A percentile compares a stretch with the other conserved stretches of the same genome.
Conservation (phyloP, 2,329 filamentous ascomycete genomes). For the Cladophialophora exuberans region DNA sequence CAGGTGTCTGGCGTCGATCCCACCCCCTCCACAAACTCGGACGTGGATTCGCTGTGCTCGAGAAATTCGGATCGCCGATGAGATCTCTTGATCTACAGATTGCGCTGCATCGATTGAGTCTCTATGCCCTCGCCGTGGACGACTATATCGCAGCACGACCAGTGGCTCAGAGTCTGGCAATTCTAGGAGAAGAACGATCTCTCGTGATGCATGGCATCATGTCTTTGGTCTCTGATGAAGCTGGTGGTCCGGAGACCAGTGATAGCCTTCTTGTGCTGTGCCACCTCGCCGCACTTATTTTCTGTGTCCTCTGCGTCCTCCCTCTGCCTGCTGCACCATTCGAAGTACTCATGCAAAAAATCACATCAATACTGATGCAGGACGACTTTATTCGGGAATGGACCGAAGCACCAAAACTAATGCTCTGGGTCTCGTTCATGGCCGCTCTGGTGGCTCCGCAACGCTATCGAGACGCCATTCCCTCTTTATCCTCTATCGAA, state of each 20-base stretch:
- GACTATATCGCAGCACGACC: constrained; percentile 10
- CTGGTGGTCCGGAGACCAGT: not conserved
- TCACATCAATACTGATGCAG: not conserved
- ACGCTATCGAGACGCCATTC: not conserved
- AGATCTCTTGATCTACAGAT: constrained; percentile 2
- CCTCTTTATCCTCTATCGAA: no score
- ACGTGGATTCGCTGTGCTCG: not conserved
- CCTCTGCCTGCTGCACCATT: constrained; percentile 15
- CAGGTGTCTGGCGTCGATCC: not conserved
- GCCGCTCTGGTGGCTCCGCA: not conserved
- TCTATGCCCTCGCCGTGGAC: constrained; percentile 14
- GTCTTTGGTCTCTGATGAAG: not conserved
- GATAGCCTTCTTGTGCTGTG: not conserved
- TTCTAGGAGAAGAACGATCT: constrained; percentile 3
- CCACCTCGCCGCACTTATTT: constrained; percentile 8
- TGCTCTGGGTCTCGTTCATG: constrained; percentile 13
- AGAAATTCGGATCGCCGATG: not conserved
- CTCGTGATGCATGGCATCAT: constrained; percentile 8
- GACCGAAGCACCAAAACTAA: constrained; percentile 8
- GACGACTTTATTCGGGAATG: not conserved
- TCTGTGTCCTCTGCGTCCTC: constrained; percentile 13
- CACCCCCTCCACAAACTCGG: constrained; percentile 6
- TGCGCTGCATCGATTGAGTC: constrained; percentile 3
- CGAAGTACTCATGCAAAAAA: not conserved
- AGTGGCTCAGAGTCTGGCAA: not conserved